Evolutionary conservation across 2,329 filamentous ascomycete genomes (phyloP).

Genomic region (Ciborinia camelliae): DNA sequence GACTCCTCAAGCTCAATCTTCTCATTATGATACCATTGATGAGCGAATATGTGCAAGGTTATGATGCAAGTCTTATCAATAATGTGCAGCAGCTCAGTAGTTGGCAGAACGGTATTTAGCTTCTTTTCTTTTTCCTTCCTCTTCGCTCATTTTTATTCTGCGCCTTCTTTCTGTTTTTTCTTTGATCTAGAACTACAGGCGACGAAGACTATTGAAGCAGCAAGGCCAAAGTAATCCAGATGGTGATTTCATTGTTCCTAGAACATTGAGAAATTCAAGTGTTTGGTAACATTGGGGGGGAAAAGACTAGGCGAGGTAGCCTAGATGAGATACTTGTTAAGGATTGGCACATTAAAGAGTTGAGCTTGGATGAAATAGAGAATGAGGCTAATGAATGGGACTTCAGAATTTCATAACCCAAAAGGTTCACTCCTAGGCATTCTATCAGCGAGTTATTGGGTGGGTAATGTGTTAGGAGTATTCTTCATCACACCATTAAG

Average conservation of each 20-base stretch:
- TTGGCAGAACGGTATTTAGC: slow-evolving; percentile 23
- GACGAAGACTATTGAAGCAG: no score
- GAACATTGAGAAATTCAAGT: background rate
- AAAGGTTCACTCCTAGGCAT: slow-evolving; percentile 23
- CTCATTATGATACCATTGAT: slow-evolving; percentile 27
- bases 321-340: background rate
- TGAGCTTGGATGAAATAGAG: background rate
- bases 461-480: slow-evolving; percentile 27
- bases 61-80: slow-evolving; percentile 24
- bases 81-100: slow-evolving; percentile 25
- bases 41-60: slow-evolving; percentile 29
- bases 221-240: background rate
- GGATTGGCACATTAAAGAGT: background rate
- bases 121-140: background rate
- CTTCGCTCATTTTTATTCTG: background rate
- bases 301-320: background rate
- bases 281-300: background rate
- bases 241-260: background rate
- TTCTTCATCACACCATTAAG: slow-evolving; percentile 24
- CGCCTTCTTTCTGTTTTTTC: background rate
- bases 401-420: slow-evolving; percentile 24
- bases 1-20: slow-evolving; percentile 22
- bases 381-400: background rate
- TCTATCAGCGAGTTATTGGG: slow-evolving; percentile 25
- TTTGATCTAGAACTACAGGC: no score